Evolutionary conservation across 768 basidiomycete genomes (phyloP), one percentile per base, ranked within the genome.

Genomic region (Boletus fagicola): DNA sequence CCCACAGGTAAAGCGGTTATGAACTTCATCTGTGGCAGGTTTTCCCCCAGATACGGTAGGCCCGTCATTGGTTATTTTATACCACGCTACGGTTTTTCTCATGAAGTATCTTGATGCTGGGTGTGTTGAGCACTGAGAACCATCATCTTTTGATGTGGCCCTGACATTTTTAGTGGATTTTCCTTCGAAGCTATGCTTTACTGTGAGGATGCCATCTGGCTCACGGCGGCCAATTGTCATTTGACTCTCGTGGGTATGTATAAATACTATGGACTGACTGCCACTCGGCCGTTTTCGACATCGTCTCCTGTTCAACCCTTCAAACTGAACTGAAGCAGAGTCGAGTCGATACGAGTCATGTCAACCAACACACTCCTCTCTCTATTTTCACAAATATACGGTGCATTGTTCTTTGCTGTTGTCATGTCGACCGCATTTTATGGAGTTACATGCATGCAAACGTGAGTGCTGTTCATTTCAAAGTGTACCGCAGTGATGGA

Each of bases 381-480:
- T 1, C 3, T n/a, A 4, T 39, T 18, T 26, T 45, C 16, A 12
- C 16, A 43, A 5, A 10, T 53, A 6, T 62, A 46, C 13, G 24
- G 38, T 22, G 35, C 60, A 2, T n/a, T 57, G 20, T 62, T 46
- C 51, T 62, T 57, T 42, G 5, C 54, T 22, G 22, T 15, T 3
- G 1, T 61, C 20, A 5, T 50, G 20, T 44, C 59, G 1, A 57
- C 54, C 0, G 43, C 26, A 12, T 30, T 62, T 50, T 62, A 62
- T 1, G 60, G 60, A 1, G 4, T 53, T 1, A 18, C 40, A 22
- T 61, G 60, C 40, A 56, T 61, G 54, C 60, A 61, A 55, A 53
- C 54, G 61, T 62, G 54, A 42, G 60, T 35, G 5, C 16, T 18
- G 9, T 16, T 35, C 10, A 49, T 30, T 24, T 31, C 1, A 9